A percentile compares a stretch with the other conserved stretches of the same genome.
Conservation (phyloP, 2,329 filamentous ascomycete species). For the Thelonectria discophora region DNA sequence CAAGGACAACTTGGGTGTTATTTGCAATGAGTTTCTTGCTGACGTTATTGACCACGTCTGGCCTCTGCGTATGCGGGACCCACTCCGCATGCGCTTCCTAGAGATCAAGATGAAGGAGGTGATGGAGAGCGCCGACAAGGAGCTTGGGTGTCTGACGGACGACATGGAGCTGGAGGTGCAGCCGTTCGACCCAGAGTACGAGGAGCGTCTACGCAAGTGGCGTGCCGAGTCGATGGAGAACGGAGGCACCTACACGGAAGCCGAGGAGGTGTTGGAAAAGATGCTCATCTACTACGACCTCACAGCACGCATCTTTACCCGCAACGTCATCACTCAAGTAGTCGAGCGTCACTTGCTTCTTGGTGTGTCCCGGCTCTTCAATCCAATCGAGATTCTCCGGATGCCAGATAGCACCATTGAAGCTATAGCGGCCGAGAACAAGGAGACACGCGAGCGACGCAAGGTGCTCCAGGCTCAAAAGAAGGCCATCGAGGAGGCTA, state of each 20-base stretch:
- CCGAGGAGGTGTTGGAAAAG: conserved; percentile 63
- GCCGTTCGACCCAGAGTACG: conserved; percentile 63
- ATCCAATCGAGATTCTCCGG: conserved; percentile 60
- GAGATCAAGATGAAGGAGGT: conserved; percentile 59
- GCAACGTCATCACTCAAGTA: conserved; percentile 62
- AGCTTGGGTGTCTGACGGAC: conserved; percentile 56
- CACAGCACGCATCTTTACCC: conserved; percentile 60
- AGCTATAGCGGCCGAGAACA: conserved; percentile 62
- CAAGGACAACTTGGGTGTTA: conserved; percentile 63
- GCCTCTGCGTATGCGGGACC: conserved; percentile 61
- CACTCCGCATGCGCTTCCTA: conserved; percentile 58
- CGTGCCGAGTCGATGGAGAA: conserved; percentile 53
- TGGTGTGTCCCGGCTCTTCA: conserved; percentile 62
- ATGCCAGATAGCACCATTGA: conserved; percentile 57
- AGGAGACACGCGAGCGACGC: conserved; percentile 61
- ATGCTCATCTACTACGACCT: conserved; percentile 66
- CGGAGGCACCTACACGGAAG: conserved; percentile 58
- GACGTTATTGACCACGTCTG: conserved; percentile 61
- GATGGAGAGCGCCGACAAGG: conserved; percentile 56
- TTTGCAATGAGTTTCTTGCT: conserved; percentile 62
- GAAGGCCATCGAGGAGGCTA: conserved; percentile 60
- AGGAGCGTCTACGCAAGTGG: conserved; percentile 59
- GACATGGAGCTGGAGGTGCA: conserved; percentile 63
- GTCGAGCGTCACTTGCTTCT: conserved; percentile 61
- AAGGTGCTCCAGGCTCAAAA: conserved; percentile 58